Evolutionary conservation across 176 grass and related monocot genomes (phyloP).

Genomic region (Bromus sterilis): DNA sequence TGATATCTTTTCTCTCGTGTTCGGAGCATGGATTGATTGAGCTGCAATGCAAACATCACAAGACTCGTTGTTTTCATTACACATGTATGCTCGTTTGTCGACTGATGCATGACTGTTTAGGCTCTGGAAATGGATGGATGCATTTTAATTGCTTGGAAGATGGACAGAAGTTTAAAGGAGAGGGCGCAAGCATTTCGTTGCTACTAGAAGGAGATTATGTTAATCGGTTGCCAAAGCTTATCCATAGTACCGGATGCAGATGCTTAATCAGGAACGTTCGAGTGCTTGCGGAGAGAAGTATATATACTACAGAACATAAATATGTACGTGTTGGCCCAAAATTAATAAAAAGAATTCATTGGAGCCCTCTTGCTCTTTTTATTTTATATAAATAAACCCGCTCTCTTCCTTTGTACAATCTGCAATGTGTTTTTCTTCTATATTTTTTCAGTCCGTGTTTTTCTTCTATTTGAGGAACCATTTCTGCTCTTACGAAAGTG

Average conservation of each 20-base stretch:
- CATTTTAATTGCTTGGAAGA: neutral
- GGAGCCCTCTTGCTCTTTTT: neutral
- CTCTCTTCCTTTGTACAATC: neutral
- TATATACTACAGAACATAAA: neutral
- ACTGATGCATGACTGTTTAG: neutral
- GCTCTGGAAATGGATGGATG: neutral
- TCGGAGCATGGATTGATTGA: too few species aligned
- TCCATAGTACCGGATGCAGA: neutral
- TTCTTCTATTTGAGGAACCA: too few species aligned
- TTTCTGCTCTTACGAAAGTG: too few species aligned
- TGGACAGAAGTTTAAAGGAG: neutral
- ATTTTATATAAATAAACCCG: neutral
- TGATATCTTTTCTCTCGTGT: neutral
- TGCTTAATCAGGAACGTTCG: neutral
- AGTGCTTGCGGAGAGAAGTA: neutral
- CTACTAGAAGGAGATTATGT: neutral
- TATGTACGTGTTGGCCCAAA: neutral
- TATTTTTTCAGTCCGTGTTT: too few species aligned
- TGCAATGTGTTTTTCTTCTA: too few species aligned
- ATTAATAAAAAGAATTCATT: neutral
- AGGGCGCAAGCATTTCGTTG: neutral
- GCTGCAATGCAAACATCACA: neutral
- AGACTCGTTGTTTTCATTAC: neutral
- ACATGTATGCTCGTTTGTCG: neutral
- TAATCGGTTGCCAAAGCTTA: neutral